Evolutionary conservation across 768 basidiomycete species (phyloP).

Genomic region (Pleurotus ostreatus): DNA sequence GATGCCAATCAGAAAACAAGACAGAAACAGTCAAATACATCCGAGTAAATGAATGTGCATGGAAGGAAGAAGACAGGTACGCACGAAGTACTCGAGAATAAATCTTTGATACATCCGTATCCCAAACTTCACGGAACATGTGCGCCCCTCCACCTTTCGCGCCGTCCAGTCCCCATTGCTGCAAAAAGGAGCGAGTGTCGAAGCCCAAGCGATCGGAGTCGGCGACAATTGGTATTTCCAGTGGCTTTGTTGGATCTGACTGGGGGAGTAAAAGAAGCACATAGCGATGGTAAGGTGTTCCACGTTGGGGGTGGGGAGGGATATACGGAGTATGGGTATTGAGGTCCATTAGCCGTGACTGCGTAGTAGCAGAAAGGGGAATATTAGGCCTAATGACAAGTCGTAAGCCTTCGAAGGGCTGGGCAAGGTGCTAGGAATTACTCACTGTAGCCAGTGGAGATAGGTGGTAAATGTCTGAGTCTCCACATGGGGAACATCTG

Average conservation of each 20-base stretch:
- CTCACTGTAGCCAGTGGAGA: constrained; percentile 86
- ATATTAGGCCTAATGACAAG: constrained; percentile 66
- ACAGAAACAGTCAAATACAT: constrained; percentile 8
- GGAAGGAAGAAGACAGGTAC: constrained; percentile 26
- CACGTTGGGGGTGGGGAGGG: constrained; percentile 89
- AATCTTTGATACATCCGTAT: constrained; percentile 55
- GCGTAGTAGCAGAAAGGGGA: constrained; percentile 59
- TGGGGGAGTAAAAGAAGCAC: constrained; percentile 74
- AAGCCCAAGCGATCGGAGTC: constrained; percentile 54
- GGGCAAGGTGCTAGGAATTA: constrained; percentile 11
- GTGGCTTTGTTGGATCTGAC: constrained; percentile 33
- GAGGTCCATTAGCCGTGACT: constrained; percentile 27
- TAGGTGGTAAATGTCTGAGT: constrained; percentile 64
- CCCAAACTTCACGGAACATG: constrained; percentile 84
- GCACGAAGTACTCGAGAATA: constrained; percentile 65
- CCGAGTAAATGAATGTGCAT: neutral
- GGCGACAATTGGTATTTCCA: constrained; percentile 45
- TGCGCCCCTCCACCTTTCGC: constrained; percentile 66
- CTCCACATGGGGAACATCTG: constrained; percentile 80
- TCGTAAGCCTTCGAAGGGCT: constrained; percentile 7
- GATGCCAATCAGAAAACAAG: constrained; percentile 9
- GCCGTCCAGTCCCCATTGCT: constrained; percentile 48
- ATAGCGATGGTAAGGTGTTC: constrained; percentile 91
- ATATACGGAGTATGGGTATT: constrained; percentile 69
- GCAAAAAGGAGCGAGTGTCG: constrained; percentile 60